These are phyloP conservation scores for Lachnellula subtilissima DNA, from an alignment of 2,329 filamentous ascomycete species.

Conservation along the genomic window DNA sequence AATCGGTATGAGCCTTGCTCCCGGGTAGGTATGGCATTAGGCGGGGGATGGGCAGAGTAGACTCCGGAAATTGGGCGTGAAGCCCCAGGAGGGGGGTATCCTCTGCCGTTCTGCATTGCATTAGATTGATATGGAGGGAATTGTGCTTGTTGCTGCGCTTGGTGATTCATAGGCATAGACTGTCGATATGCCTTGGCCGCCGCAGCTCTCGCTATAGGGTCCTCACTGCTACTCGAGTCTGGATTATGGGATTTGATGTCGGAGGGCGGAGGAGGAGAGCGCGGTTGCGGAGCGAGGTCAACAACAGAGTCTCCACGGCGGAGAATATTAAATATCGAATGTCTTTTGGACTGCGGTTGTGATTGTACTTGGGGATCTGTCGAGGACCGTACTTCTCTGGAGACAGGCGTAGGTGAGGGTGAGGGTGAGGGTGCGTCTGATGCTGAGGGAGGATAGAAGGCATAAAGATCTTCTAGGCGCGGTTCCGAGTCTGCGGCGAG, in stretches of 20 bases:
- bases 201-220: constrained; percentile 23
- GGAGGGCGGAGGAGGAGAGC: constrained; percentile 15
- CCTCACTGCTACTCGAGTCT: constrained; percentile 30
- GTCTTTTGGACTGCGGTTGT: constrained; percentile 25
- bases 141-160: constrained; percentile 39
- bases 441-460: constrained; percentile 3
- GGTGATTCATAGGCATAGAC: constrained; percentile 39
- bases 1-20: constrained; percentile 46
- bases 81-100: constrained; percentile 31
- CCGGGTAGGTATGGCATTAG: constrained; percentile 36
- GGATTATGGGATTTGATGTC: constrained; percentile 18
- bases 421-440: constrained; percentile 4
- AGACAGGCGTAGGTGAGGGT: constrained; percentile 15
- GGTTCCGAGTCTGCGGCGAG: constrained; percentile 21
- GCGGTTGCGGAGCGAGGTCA: constrained; percentile 18
- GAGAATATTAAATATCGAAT: constrained; percentile 34
- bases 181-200: constrained; percentile 36
- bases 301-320: constrained; percentile 24
- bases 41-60: constrained; percentile 38
- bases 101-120: constrained; percentile 35
- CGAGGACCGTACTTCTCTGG: constrained; percentile 22
- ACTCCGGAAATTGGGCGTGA: constrained; percentile 43
- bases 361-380: constrained; percentile 21
- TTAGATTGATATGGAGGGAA: constrained; percentile 41
- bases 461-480: constrained; percentile 7